Evolutionary conservation across 306 rosid species (phyloP).

Genomic region (Lathyrus tuberosus): DNA sequence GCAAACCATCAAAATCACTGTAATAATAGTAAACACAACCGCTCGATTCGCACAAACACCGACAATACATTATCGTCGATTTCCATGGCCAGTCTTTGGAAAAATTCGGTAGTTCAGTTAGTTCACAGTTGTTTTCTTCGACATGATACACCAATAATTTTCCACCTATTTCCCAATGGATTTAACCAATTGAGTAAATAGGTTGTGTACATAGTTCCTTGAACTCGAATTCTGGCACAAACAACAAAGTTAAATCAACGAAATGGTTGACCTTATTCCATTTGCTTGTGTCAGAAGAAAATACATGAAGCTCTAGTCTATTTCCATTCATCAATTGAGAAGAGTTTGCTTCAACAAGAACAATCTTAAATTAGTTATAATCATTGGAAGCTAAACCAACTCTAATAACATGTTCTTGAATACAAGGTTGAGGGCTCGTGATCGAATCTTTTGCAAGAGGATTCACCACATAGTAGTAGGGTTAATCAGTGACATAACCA

Average conservation of each 20-base stretch:
- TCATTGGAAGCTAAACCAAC: conserved; percentile 45
- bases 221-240: conserved; percentile 42
- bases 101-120: conserved; percentile 38
- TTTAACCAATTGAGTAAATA: conserved; percentile 42
- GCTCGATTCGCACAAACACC: conserved; percentile 43
- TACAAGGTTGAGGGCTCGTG: conserved; percentile 28
- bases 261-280: conserved; percentile 36
- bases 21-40: conserved; percentile 46
- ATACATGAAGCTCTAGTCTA: conserved; percentile 35
- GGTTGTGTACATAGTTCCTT: conserved; percentile 32
- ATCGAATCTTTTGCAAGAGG: conserved; percentile 25
- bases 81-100: too few relatives aligned
- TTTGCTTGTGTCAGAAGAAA: conserved; percentile 31
- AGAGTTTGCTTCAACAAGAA: conserved; percentile 40
- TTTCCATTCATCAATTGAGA: conserved; percentile 9
- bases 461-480: conserved; percentile 43
- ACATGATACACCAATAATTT: conserved; percentile 37
- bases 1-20: conserved; percentile 45
- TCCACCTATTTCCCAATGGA: conserved; percentile 51
- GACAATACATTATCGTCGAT: conserved; percentile 37
- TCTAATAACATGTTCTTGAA: conserved; percentile 1
- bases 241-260: conserved; percentile 17
- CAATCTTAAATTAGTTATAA: conserved; percentile 37
- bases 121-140: conserved; percentile 4
- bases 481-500: conserved; percentile 26